Percentiles rank a stretch among this genome's conserved stretches.
Conservation (phyloP, 164 flowering plant genomes). For the Macadamia integrifolia region DNA sequence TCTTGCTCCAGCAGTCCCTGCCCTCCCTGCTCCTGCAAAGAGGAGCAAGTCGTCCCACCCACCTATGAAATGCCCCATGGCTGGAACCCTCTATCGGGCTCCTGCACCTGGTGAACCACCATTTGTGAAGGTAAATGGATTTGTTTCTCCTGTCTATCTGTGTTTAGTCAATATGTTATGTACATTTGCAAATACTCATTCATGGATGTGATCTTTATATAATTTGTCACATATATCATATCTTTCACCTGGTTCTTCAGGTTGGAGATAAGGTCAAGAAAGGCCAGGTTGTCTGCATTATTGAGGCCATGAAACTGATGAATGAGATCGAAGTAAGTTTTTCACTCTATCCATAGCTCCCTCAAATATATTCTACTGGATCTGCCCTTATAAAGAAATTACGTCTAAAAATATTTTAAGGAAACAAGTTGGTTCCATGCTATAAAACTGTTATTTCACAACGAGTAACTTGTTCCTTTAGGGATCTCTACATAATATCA, state of each 20-base stretch:
- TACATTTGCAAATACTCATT: background rate
- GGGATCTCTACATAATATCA: too few relatives aligned
- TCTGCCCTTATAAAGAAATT: background rate
- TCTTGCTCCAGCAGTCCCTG: conserved; percentile 26
- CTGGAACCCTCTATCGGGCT: conserved; percentile 63
- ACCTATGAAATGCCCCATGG: conserved; percentile 68
- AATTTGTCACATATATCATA: background rate
- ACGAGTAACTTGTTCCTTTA: too few relatives aligned
- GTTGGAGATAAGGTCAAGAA: conserved; percentile 77
- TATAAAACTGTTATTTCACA: too few relatives aligned
- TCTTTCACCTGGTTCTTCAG: conserved; percentile 21
- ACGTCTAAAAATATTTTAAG: background rate
- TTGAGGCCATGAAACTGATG: conserved; percentile 86
- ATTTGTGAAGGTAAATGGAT: conserved; percentile 53
- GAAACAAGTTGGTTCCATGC: too few relatives aligned
- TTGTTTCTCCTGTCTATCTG: background rate
- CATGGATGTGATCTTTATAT: background rate
- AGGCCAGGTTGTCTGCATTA: conserved; percentile 71
- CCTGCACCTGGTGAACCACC: conserved; percentile 77
- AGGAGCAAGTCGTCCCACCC: conserved; percentile 44
- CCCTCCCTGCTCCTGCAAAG: conserved; percentile 36
- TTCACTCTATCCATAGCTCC: background rate
- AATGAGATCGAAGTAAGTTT: conserved; percentile 67
- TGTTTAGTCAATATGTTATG: background rate
- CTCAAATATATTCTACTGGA: background rate